A percentile compares a stretch with the other conserved stretches of the same genome.
phyloP scores from a whole-genome alignment of 2,329 filamentous ascomycete species.

The Epicoccum sorghinum region DNA sequence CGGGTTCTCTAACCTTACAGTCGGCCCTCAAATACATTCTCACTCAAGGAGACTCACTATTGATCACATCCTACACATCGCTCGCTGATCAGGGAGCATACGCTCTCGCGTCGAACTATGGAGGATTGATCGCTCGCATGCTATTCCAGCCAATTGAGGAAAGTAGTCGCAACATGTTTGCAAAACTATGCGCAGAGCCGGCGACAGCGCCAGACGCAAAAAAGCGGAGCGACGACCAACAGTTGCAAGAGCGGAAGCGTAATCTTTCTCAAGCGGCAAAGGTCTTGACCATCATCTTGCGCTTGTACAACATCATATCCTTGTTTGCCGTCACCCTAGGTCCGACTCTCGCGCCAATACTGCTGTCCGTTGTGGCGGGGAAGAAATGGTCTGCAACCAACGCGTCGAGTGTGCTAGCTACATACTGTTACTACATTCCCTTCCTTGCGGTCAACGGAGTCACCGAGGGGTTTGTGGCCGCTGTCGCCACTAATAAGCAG shows the following conservation, averaged over 20 bases:
- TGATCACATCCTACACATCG: slow-evolving; percentile 78
- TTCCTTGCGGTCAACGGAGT: slow-evolving; percentile 91
- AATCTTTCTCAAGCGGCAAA: slow-evolving; percentile 48
- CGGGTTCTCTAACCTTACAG: slow-evolving; percentile 84
- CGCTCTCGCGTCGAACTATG: slow-evolving; percentile 90
- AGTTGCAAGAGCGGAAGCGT: slow-evolving; percentile 24
- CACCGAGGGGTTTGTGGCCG: slow-evolving; percentile 89
- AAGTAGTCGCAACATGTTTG: slow-evolving; percentile 87
- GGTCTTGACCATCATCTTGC: slow-evolving; percentile 69
- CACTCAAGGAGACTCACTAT: slow-evolving; percentile 90
- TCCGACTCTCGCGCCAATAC: slow-evolving; percentile 73
- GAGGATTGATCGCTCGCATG: slow-evolving; percentile 83
- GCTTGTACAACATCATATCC: slow-evolving; percentile 76
- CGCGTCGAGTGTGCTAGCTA: slow-evolving; percentile 74
- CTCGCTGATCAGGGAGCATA: slow-evolving; percentile 88
- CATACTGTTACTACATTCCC: slow-evolving; percentile 92
- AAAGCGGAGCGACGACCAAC: slow-evolving; percentile 1
- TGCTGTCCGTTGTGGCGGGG: slow-evolving; percentile 78
- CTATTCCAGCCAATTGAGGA: slow-evolving; percentile 96
- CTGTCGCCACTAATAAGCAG: slow-evolving; percentile 76
- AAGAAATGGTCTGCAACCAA: slow-evolving; percentile 75
- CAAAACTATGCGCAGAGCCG: slow-evolving; percentile 68
- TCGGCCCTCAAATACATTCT: slow-evolving; percentile 90
- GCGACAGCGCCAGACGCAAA: slow-evolving; percentile 19
- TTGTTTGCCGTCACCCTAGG: slow-evolving; percentile 72